Conservation (phyloP, 2,329 filamentous ascomycete species). For the Pyricularia sp. region DNA sequence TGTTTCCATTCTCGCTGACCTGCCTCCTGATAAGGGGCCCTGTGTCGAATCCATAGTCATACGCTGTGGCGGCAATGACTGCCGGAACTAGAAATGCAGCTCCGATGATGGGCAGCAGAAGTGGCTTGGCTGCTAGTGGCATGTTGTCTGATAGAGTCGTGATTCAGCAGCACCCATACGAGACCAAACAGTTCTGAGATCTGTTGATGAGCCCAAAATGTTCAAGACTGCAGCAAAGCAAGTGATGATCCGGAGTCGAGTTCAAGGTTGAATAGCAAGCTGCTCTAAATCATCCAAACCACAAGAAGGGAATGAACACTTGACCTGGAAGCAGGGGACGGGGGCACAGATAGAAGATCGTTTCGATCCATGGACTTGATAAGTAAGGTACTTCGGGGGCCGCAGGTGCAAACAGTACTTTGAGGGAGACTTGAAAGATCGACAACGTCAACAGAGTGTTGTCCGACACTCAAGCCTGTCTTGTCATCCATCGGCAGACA, state of each 20-base stretch:
- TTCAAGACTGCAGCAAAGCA: background rate
- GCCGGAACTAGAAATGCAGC: background rate
- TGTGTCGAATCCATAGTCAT: conserved; percentile 42
- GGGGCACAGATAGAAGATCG: background rate
- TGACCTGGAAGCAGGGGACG: too few species aligned
- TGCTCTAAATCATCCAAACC: background rate
- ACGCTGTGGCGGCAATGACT: conserved; percentile 16
- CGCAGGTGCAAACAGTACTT: background rate
- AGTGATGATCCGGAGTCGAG: background rate
- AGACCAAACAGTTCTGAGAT: background rate
- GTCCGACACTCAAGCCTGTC: background rate
- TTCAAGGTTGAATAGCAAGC: background rate
- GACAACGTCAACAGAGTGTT: background rate
- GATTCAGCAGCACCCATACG: background rate
- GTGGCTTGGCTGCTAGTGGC: background rate
- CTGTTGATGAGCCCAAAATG: background rate
- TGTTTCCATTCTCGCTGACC: conserved; percentile 4
- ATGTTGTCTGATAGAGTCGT: background rate
- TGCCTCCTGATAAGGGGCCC: conserved; percentile 16
- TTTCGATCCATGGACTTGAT: too few species aligned
- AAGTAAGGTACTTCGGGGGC: background rate
- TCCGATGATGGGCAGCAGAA: background rate
- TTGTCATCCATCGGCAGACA: background rate
- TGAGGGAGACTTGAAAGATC: background rate
- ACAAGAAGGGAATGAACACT: background rate